Evolutionary conservation across 2,329 filamentous ascomycete genomes (phyloP), one percentile per base, ranked within the genome.

Genomic region (Zymoseptoria passerinii): DNA sequence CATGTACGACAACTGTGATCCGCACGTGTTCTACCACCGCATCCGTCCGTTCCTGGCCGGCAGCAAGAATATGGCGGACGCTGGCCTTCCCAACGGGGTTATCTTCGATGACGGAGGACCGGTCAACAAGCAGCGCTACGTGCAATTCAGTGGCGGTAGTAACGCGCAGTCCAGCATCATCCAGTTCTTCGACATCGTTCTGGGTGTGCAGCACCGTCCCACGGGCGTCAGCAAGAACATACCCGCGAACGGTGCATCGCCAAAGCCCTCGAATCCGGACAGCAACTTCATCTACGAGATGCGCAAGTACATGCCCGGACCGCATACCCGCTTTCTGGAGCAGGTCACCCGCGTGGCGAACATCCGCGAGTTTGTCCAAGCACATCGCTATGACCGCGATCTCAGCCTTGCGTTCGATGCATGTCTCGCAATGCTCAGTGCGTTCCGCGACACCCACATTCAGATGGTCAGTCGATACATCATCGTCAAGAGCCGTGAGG

Each of bases 151-250:
- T 61, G 94, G 94, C 48, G 94, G 94, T 28, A 96, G 91, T 76
- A 97, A 99, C 69, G 94, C 94, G 0, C 94, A 99, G 75, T 95
- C 90, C 78, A 96, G 92, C 58, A 78, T 97, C 60, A 94, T 99
- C 62, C 94, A 99, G 68, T 96, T 97, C 78, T 97, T 97, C 70
- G 94, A 99, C 72, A 85, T 97, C 53, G 85, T 90, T 1, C 83
- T 99, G 1, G 91, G 91, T 50, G 83, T 99, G 55, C 87, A 94
- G 70, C 94, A 99, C 73, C 85, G 89, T 8, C 91, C 92, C 0
- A 97, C 94, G 0, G 92, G 92, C 48, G 84, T 89, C 65, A 87
- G 82, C 72, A 60, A 55, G 18, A 76, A 76, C 18, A 70, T 59
- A 58, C 65, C 58, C 57, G 65, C 56, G 67, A 73, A 54, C 16